A percentile compares a stretch with the other conserved stretches of the same genome.
These are phyloP conservation scores for Nicotiana tomentosiformis DNA, from an alignment of 257 asterid species.

Conservation along the genomic window DNA sequence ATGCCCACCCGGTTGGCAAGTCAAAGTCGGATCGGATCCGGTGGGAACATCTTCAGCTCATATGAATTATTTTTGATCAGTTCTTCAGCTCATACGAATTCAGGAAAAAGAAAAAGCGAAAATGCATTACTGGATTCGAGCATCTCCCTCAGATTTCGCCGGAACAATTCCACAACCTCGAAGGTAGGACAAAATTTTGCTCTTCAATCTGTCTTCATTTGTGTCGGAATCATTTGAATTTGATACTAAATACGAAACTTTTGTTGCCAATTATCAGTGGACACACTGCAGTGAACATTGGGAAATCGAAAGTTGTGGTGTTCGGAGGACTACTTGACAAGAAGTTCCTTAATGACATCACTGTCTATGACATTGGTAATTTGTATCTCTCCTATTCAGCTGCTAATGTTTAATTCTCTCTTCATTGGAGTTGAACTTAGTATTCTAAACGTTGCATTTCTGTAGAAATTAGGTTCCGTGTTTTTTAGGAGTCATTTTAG, in stretches of 20 bases:
- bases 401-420: neutral
- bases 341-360: constrained; percentile 69
- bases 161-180: constrained; percentile 80
- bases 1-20: too few species aligned
- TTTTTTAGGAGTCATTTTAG: neutral
- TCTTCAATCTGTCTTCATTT: neutral
- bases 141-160: constrained; percentile 69
- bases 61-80: too few species aligned
- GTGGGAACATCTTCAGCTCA: too few species aligned
- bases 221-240: neutral
- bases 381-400: neutral
- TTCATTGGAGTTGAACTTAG: neutral
- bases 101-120: constrained; percentile 18
- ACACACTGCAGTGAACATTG: constrained; percentile 84
- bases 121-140: constrained; percentile 89
- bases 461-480: neutral
- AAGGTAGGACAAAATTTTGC: constrained; percentile 28
- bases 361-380: constrained; percentile 79
- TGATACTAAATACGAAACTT: neutral
- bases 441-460: too few species aligned
- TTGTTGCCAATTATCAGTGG: constrained; percentile 48
- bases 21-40: too few species aligned
- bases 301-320: constrained; percentile 77
- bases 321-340: constrained; percentile 88
- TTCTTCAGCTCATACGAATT: too few species aligned